Percentiles rank a stretch among this genome's conserved stretches.
Evolutionary conservation across 1,284 basidiomycete genomes (phyloP).

Genomic region (Ganoderma leucocontextum): DNA sequence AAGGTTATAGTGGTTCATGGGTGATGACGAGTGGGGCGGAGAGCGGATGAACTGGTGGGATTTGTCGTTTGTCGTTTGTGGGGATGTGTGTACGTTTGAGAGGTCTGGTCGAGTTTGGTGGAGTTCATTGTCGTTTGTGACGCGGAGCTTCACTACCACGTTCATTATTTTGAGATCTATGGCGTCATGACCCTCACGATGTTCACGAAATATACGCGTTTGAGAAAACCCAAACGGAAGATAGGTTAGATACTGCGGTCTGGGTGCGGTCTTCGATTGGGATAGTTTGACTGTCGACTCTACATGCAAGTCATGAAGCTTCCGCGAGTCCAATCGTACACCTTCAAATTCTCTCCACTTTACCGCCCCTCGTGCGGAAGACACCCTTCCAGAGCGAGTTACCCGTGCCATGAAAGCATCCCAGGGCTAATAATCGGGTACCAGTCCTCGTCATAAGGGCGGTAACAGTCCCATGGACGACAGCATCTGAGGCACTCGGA

Average conservation of each 20-base stretch:
- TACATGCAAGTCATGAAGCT: no score
- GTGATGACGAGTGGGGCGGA: background rate
- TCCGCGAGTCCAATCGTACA: no score
- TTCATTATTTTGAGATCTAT: background rate
- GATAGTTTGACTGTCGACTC: no score
- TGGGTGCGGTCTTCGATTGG: no score
- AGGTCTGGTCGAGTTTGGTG: background rate
- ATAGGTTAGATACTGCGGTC: background rate
- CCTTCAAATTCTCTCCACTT: constrained; percentile 1
- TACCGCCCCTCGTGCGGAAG: background rate
- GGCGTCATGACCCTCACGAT: background rate
- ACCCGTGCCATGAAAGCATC: no score
- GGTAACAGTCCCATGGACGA: background rate
- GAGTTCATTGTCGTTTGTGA: constrained; percentile 1
- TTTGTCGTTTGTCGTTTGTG: background rate
- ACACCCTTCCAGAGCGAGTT: background rate
- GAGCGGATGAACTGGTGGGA: background rate
- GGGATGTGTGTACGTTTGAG: background rate
- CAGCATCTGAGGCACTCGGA: background rate
- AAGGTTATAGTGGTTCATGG: constrained; percentile 8
- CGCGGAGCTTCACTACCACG: background rate
- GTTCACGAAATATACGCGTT: background rate
- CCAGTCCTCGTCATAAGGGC: background rate
- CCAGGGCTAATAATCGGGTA: background rate
- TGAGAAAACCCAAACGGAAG: background rate